Base-by-base conservation (phyloP, 495 filamentous ascomycete species). In the Xylaria scruposa region DNA sequence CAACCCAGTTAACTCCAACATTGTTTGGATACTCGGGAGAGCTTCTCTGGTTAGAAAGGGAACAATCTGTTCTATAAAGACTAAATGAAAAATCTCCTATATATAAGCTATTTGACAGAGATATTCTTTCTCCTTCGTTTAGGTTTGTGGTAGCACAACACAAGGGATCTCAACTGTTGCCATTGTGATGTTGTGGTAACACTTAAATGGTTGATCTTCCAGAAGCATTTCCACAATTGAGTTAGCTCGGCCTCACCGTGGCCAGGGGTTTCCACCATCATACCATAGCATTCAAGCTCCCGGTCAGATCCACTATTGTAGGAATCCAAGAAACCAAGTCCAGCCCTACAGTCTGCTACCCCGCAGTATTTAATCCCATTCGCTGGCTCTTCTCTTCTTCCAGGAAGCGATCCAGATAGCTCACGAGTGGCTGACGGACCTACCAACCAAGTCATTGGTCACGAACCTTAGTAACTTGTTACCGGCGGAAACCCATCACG, bases 321-420 rank as follows among this genome's bases (percentile, higher is more conserved):
- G 40, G 56, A 70, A 53, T 40, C 58, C 58, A 62, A 70, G 40
- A 54, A n/a, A 24, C 13, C 60, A 9, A 58, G 33, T 59, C 70
- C 70, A 71, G 59, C 60, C 69, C 69, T 56, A 65, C 24, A 33
- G 31, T 58, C 60, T 51, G 24, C 21, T 67, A 66, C 70, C 70
- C 70, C 70, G 62, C 70, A 72, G 70, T 67, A 72, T 67, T 67
- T 72, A 59, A 49, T 51, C 68, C 46, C 59, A 70, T 62, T 70
- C 58, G 68, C 68, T 40, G 13, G 17, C 31, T 38, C 42, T 53
- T 36, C n/a, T 53, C 40, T 62, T 42, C 62, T 38, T 42, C 42
- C 49, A 60, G 51, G 51, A 49, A 66, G 49, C 46, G 49, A 17
- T 51, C 44, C n/a, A 21, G 31, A 59, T 31, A 60, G 67, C 59